A percentile compares a stretch with the other conserved stretches of the same genome.
These are phyloP conservation scores for Paramecium biaurelia DNA, from an alignment of 73 alveolate species.

Conservation along the genomic window DNA sequence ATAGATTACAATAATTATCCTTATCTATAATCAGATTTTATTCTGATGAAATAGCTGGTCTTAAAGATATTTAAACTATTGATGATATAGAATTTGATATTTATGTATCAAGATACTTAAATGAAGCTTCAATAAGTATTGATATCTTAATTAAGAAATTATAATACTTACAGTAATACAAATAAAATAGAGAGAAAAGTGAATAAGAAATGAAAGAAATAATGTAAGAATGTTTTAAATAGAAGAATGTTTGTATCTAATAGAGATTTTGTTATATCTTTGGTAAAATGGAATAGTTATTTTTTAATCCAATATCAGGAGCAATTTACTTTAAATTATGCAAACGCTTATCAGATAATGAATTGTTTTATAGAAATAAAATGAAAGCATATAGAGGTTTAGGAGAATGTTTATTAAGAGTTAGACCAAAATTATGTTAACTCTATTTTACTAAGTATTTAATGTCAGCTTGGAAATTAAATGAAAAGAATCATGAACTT, in stretches of 20 bases:
- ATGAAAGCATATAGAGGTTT: constrained; percentile 31
- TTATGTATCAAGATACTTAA: background rate
- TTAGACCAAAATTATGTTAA: background rate
- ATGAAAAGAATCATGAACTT: background rate
- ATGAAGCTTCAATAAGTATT: background rate
- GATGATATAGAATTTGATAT: background rate
- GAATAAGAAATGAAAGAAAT: constrained; percentile 19
- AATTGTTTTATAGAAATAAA: background rate
- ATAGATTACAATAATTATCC: background rate
- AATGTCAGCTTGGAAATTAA: constrained; percentile 32
- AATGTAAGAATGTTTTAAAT: background rate
- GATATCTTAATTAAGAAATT: background rate
- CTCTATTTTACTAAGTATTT: background rate
- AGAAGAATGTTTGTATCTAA: background rate
- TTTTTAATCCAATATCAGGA: background rate
- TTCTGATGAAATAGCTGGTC: background rate
- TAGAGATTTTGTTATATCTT: constrained; percentile 11
- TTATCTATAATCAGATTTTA: background rate
- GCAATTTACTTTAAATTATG: background rate
- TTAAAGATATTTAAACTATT: background rate
- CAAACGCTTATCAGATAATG: constrained; percentile 21
- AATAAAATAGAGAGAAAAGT: background rate
- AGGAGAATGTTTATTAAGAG: background rate
- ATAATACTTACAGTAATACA: background rate
- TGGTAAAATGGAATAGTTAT: constrained; percentile 26